These are phyloP conservation scores for Barbatosphaeria neglecta DNA, from an alignment of 495 filamentous ascomycete genomes.

Conservation along the genomic window DNA sequence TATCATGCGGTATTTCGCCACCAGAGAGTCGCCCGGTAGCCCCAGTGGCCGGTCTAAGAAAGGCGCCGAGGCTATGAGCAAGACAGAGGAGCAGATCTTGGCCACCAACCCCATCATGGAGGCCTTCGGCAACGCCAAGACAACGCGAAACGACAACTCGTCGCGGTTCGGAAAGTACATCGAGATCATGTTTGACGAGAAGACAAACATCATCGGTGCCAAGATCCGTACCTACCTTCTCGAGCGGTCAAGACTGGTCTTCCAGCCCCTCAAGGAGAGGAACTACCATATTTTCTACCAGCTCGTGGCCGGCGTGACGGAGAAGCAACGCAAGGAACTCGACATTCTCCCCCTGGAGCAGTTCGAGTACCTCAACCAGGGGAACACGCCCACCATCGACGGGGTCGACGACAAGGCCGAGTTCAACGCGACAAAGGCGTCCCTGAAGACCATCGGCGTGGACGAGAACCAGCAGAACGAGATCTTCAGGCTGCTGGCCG, in stretches of 20 bases:
- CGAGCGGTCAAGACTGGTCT: slow-evolving; percentile 93
- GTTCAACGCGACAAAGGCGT: slow-evolving; percentile 76
- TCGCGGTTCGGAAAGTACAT: slow-evolving; percentile 99
- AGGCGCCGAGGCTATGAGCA: slow-evolving; percentile 81
- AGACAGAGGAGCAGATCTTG: slow-evolving; percentile 96
- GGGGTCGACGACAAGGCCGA: slow-evolving; percentile 94
- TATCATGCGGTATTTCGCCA: slow-evolving; percentile 99
- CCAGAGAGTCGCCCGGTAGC: slow-evolving; percentile 85
- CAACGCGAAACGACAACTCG: slow-evolving; percentile 97
- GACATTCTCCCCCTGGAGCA: slow-evolving; percentile 72
- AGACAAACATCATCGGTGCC: slow-evolving; percentile 93
- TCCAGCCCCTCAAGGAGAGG: slow-evolving; percentile 91
- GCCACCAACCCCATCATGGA: slow-evolving; percentile 99
- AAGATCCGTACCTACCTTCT: slow-evolving; percentile 93
- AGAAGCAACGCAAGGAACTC: slow-evolving; percentile 67
- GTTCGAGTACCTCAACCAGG: slow-evolving; percentile 94
- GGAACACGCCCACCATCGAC: slow-evolving; percentile 79
- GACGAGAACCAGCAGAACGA: slow-evolving; percentile 57
- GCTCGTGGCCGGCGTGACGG: slow-evolving; percentile 85
- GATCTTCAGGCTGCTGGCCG: slow-evolving; percentile 86
- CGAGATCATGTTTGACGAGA: slow-evolving; percentile 96
- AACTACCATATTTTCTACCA: slow-evolving; percentile 99
- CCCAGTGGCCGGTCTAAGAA: slow-evolving; percentile 68
- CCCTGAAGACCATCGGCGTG: slow-evolving; percentile 82
- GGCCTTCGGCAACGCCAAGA: slow-evolving; percentile 98